Percentiles rank a stretch among this genome's conserved stretches.
Conservation (phyloP, 345 rosid species). For the Arabis hirsuta region DNA sequence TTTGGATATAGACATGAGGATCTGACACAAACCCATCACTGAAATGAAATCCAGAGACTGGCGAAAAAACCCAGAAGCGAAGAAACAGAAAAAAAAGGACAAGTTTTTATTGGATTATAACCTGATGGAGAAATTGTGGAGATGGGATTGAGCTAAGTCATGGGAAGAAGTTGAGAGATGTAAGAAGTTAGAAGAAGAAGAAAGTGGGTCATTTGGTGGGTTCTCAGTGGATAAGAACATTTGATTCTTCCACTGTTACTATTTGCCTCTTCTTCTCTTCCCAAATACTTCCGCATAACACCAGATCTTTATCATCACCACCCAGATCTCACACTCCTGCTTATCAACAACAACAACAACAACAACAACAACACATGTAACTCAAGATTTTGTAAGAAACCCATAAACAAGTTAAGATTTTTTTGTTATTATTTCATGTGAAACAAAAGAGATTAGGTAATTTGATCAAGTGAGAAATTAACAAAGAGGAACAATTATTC, state of each 20-base stretch:
- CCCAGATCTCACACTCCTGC: neutral
- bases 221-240: slow-evolving; percentile 81
- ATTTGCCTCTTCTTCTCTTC: slow-evolving; percentile 50
- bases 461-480: slow-evolving; percentile 21
- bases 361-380: neutral
- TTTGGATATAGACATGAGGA: slow-evolving; percentile 28
- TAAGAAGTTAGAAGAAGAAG: slow-evolving; percentile 50
- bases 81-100: slow-evolving; percentile 6
- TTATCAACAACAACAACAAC: neutral
- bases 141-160: slow-evolving; percentile 44
- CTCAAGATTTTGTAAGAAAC: too few species aligned
- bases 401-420: too few species aligned
- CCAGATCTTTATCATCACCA: slow-evolving; percentile 37
- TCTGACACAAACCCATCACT: slow-evolving; percentile 11
- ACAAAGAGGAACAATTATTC: slow-evolving; percentile 32
- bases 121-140: slow-evolving; percentile 88
- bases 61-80: slow-evolving; percentile 14
- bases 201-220: slow-evolving; percentile 74
- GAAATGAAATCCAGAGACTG: slow-evolving; percentile 17
- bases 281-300: slow-evolving; percentile 66
- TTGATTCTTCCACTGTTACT: slow-evolving; percentile 61
- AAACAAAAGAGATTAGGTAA: slow-evolving; percentile 9
- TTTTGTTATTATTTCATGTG: slow-evolving; percentile 62
- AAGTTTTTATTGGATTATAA: slow-evolving; percentile 29
- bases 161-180: slow-evolving; percentile 39